Evolutionary conservation across 2,329 filamentous ascomycete genomes (phyloP).

Genomic region (Lachnellula willkommii): DNA sequence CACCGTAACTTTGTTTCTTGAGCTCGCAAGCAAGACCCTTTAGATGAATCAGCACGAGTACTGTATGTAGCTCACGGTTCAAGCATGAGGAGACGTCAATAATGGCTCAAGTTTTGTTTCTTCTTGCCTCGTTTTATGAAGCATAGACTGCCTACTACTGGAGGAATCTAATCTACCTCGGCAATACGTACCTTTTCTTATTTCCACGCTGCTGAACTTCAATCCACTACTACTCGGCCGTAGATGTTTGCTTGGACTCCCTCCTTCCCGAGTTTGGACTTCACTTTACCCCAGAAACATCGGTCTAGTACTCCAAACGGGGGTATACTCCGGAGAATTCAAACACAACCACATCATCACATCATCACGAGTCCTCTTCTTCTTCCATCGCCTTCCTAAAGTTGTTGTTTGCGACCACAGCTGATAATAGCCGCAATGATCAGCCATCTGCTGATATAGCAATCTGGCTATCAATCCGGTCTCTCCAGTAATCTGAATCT

Average conservation of each 20-base stretch:
- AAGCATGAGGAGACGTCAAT: background rate
- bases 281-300: no score
- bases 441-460: background rate
- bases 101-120: background rate
- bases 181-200: no score
- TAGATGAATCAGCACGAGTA: background rate
- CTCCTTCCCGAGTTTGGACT: no score
- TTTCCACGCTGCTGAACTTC: no score
- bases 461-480: background rate
- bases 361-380: background rate
- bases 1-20: background rate
- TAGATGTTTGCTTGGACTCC: no score
- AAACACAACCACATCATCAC: background rate
- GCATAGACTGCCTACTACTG: background rate
- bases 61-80: background rate
- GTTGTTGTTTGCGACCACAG: background rate
- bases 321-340: background rate
- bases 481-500: background rate
- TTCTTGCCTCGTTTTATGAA: background rate
- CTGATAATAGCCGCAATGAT: background rate
- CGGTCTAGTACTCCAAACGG: no score
- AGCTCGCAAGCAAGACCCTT: background rate
- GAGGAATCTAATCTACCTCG: background rate
- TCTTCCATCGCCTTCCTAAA: background rate
- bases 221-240: no score